A percentile compares a stretch with the other conserved stretches of the same genome.
Evolutionary conservation across 208 protist genomes (phyloP).

Genomic region (Acanthamoeba triangularis): DNA sequence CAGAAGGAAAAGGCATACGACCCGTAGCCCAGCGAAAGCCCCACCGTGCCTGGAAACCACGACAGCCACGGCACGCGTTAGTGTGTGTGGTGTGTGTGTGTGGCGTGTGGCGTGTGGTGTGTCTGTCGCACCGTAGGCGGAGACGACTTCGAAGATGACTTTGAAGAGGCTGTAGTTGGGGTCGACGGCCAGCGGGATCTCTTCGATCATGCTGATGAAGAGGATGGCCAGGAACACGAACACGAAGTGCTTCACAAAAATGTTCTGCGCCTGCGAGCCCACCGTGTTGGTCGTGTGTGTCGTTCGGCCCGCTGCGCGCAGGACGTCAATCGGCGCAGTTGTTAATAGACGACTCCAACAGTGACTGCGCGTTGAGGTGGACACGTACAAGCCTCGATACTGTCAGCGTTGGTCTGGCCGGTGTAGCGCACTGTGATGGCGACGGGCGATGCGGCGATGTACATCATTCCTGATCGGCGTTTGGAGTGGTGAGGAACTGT

Average conservation of each 20-base stretch:
- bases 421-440: slow-evolving; percentile 62
- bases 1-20: slow-evolving; percentile 25
- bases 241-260: slow-evolving; percentile 17
- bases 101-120: not conserved
- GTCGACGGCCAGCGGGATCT: not conserved
- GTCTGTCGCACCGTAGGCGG: slow-evolving; percentile 59
- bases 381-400: not conserved
- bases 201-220: slow-evolving; percentile 50
- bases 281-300: slow-evolving; percentile 22
- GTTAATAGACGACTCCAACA: too few species aligned
- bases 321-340: too few species aligned
- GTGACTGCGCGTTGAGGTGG: not conserved
- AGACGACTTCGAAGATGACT: slow-evolving; percentile 65
- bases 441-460: slow-evolving; percentile 53
- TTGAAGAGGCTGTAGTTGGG: slow-evolving; percentile 66
- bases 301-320: not conserved
- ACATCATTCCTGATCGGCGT: slow-evolving; percentile 35
- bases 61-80: not conserved
- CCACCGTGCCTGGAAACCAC: slow-evolving; percentile 15
- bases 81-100: not conserved
- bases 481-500: too few species aligned
- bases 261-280: slow-evolving; percentile 37
- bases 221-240: slow-evolving; percentile 50
- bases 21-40: slow-evolving; percentile 42
- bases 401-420: not conserved